Percentiles rank a stretch among this genome's conserved stretches.
phyloP scores from a whole-genome alignment of 2,329 filamentous ascomycete genomes.

The Cadophora malorum region DNA sequence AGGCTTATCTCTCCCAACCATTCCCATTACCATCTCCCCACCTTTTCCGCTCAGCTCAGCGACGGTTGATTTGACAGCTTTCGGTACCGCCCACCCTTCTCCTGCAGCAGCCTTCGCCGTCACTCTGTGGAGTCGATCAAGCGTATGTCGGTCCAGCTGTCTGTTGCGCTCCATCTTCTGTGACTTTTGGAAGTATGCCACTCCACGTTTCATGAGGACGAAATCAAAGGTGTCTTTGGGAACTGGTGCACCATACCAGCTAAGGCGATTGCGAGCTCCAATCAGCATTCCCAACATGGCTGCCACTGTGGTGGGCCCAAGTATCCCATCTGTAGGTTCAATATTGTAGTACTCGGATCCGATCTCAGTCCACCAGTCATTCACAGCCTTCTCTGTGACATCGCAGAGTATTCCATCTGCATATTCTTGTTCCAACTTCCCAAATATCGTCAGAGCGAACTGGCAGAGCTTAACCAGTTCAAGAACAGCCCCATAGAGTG shows the following conservation, averaged over 20 bases:
- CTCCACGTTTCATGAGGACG: conserved; percentile 79
- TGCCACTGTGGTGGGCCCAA: conserved; percentile 90
- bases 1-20: conserved; percentile 84
- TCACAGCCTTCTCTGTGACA: conserved; percentile 86
- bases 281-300: conserved; percentile 86
- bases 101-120: conserved; percentile 90
- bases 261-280: conserved; percentile 87
- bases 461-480: conserved; percentile 94
- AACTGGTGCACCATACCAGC: conserved; percentile 83
- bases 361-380: conserved; percentile 96
- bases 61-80: conserved; percentile 93
- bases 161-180: conserved; percentile 81
- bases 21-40: conserved; percentile 94
- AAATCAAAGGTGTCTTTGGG: conserved; percentile 93
- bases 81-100: conserved; percentile 90
- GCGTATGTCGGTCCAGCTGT: conserved; percentile 80
- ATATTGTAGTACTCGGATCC: conserved; percentile 91
- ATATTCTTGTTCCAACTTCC: conserved; percentile 85
- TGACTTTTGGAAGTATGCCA: conserved; percentile 88
- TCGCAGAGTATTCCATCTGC: conserved; percentile 93
- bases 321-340: conserved; percentile 89
- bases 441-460: conserved; percentile 85
- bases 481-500: conserved; percentile 78
- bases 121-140: conserved; percentile 79
- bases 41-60: conserved; percentile 93